A percentile compares a stretch with the other conserved stretches of the same genome.
Evolutionary conservation across 108 stramenopile species (phyloP).

Genomic region (Skeletonema menzelii): DNA sequence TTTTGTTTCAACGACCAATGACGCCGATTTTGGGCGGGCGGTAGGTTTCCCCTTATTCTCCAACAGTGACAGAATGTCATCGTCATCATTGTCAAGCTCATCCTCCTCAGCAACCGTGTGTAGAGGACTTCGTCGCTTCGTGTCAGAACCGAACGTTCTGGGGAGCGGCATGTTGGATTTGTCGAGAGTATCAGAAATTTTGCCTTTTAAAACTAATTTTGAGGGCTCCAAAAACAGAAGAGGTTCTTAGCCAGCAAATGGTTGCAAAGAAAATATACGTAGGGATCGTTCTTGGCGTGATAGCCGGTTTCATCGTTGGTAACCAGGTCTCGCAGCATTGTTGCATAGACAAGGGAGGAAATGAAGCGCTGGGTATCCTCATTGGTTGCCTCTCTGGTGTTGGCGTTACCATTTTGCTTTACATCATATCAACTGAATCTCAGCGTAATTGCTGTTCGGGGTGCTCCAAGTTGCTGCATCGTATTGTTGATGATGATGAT

Average conservation of each 20-base stretch:
- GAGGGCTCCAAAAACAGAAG: too few species aligned
- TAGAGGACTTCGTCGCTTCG: neutral
- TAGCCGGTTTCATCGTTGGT: neutral
- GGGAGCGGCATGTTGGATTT: slow-evolving; percentile 12
- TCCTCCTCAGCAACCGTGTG: neutral
- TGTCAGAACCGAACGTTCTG: neutral
- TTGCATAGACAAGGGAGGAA: neutral
- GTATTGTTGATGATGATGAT: neutral
- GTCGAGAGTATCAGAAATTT: too few species aligned
- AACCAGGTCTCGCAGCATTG: neutral
- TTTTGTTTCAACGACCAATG: neutral
- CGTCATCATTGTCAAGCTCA: neutral
- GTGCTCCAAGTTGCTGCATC: neutral
- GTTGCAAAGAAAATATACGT: neutral
- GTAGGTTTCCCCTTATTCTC: neutral
- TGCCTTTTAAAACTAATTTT: too few species aligned
- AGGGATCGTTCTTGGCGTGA: neutral
- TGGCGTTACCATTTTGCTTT: neutral
- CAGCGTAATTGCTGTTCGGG: neutral
- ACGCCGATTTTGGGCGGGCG: neutral
- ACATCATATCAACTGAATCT: neutral
- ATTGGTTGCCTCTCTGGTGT: neutral
- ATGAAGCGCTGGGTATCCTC: neutral
- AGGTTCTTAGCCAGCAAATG: neutral
- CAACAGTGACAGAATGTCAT: slow-evolving; percentile 17